Base-by-base conservation (phyloP, 2,329 filamentous ascomycete genomes). In the Huntiella abstrusa region DNA sequence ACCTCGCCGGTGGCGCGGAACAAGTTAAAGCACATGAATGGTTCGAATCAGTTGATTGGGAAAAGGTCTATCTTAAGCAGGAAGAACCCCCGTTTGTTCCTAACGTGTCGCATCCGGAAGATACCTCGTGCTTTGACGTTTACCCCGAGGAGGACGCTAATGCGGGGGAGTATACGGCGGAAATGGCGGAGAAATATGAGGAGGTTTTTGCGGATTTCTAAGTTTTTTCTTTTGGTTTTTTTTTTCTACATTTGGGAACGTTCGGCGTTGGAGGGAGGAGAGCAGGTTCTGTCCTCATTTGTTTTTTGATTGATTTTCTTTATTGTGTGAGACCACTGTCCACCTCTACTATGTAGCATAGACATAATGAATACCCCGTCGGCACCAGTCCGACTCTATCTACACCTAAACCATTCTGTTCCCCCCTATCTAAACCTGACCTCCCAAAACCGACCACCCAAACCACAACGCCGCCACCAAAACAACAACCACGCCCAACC, bases 101-200 rank as follows among this genome's bases (percentile, higher is more conserved):
- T n/a, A 77, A 80, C 46, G 65, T 88, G 28, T 68, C 77, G 17
- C 80, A 75, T 43, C 71, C 77, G 0, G 81, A 80, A 32, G 83
- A 88, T 56, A 78, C 83, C 13, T 71, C 82, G 56, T 88, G 84
- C 58, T 91, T 88, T 56, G 83, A 88, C 55, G 69, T 78, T 37
- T 91, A 88, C 55, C 80, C 83, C n/a, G 80, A 84, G 50, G 80
- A 86, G 56, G 75, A 80, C 49, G 73, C 68, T 46, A 69, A 69
- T 41, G 66, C 71, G 47, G 77, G 81, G 35, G 63, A 66, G 47
- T 87, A 86, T 55, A 81, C 77, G 3, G 69, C 74, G 37, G 80
- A 84, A 39, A 67, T 85, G 68, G 67, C 68, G 33, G 65, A 67
- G 39, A 75, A 75, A 61, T 86, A 83, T 59, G 83, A 87, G 47